Conservation (phyloP, 1,139 yeast species). For the Saccharomycopsis phalli region DNA sequence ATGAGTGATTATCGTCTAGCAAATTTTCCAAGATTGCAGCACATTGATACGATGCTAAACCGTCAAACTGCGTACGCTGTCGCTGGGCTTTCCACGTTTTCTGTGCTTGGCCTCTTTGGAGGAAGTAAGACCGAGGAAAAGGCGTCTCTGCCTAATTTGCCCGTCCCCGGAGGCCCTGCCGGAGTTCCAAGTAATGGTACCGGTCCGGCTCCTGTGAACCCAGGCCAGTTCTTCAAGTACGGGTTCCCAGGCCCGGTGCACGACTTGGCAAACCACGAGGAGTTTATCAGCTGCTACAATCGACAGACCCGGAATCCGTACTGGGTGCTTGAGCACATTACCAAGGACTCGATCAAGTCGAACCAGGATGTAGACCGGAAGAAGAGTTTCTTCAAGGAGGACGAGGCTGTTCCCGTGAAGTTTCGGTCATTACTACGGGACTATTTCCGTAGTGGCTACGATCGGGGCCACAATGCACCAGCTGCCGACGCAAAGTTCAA, state of each 20-base stretch:
- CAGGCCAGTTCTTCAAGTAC: conserved; percentile 71
- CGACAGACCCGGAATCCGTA: conserved; percentile 80
- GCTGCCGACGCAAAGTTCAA: conserved; percentile 94
- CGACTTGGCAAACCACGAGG: conserved; percentile 64
- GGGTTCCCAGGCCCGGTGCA: conserved; percentile 95
- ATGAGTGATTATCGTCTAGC: too few relatives aligned
- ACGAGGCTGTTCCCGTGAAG: conserved; percentile 67
- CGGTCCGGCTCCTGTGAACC: conserved; percentile 35
- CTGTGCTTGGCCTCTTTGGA: conserved; percentile 10
- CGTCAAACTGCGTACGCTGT: too few relatives aligned
- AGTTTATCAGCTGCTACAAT: conserved; percentile 80
- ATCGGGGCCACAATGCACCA: conserved; percentile 95
- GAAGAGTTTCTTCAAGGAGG: conserved; percentile 78
- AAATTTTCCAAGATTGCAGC: too few relatives aligned
- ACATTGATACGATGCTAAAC: too few relatives aligned
- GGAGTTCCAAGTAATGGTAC: conserved; percentile 2
- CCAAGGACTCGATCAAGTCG: conserved; percentile 54
- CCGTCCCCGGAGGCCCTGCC: neutral
- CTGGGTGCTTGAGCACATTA: conserved; percentile 91
- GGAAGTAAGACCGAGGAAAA: neutral
- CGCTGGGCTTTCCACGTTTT: conserved; percentile 1
- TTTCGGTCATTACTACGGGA: conserved; percentile 74
- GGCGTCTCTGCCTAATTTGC: neutral
- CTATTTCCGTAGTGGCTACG: conserved; percentile 92
- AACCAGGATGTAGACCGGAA: conserved; percentile 55